Base-by-base conservation (phyloP, 768 basidiomycete genomes). In the Nidularia pulvinata region DNA sequence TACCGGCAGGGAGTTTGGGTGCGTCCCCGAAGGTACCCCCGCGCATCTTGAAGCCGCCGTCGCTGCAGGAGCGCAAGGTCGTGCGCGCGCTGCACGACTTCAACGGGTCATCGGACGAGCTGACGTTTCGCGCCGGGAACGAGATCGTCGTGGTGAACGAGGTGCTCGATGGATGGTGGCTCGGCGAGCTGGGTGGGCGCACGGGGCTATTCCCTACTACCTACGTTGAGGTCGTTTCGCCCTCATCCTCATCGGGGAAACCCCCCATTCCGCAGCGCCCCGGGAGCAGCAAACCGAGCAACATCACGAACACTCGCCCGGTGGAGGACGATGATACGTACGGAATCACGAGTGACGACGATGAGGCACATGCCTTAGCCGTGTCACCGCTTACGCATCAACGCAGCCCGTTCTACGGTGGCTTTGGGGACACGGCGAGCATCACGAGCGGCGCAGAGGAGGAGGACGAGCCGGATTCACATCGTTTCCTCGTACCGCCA, bases 161-260 rank as follows among this genome's bases (percentile, higher is more conserved):
- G 65, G 90, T 94, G 1, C 74, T 93, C 34, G 89, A 91, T 57
- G 93, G 85, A 55, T 95, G 94, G 94, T 95, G 92, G 89, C 82
- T 93, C 74, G 94, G 93, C 6, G 85, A 89, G 64, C 65, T 84
- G 34, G 71, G 80, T 52, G 91, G 90, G 1, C 76, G 76, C 56
- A 84, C 79, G 49, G 94, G 94, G 11, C 65, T 96, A 39, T 95
- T 97, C 77, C 94, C 94, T 0, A 79, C 83, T 1, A 79, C 84
- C 5, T 89, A 93, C 67, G 86, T 85, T 6, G 89, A 93, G 59
- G 63, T 72, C 32, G 61, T 79, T 1, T 63, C 68, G 7, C 64
- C 70, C 22, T 70, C 67, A 44, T 68, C 75, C 5, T 61, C 66
- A 13, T 56, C 68, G 19, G 62, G 61, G 2, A 52, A 58, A 44